These are phyloP conservation scores for Pyrenophora graminea DNA, from an alignment of 2,329 filamentous ascomycete genomes.

Conservation along the genomic window DNA sequence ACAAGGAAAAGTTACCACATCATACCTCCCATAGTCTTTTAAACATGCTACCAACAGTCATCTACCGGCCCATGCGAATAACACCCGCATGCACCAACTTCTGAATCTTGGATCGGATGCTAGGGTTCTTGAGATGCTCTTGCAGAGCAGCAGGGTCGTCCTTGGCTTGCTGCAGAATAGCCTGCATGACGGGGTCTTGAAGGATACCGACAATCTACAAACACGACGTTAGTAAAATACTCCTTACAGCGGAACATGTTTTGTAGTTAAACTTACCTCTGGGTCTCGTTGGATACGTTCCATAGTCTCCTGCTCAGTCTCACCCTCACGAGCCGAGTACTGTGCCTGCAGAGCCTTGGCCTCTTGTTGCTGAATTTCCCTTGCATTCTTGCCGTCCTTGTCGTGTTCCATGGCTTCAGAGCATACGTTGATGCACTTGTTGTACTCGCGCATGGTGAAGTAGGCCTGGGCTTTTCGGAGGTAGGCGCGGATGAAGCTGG, in stretches of 20 bases:
- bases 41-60: neutral
- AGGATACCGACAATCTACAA: constrained; percentile 81
- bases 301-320: constrained; percentile 94
- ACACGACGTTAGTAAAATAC: constrained; percentile 27
- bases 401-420: constrained; percentile 79
- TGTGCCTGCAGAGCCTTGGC: constrained; percentile 91
- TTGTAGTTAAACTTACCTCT: constrained; percentile 65
- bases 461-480: constrained; percentile 95
- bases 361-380: constrained; percentile 92
- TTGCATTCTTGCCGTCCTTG: constrained; percentile 75
- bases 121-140: constrained; percentile 95
- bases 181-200: constrained; percentile 96
- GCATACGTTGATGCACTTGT: constrained; percentile 88
- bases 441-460: constrained; percentile 98
- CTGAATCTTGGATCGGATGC: constrained; percentile 85
- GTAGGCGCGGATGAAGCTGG: constrained; percentile 92
- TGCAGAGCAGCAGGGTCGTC: constrained; percentile 87
- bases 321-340: constrained; percentile 87
- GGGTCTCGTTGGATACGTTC: constrained; percentile 89
- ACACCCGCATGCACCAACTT: constrained; percentile 93
- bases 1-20: no score
- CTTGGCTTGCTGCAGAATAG: constrained; percentile 95
- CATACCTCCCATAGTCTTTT: no score
- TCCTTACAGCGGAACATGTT: no score
- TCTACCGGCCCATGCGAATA: constrained; percentile 71